A percentile compares a stretch with the other conserved stretches of the same genome.
Conservation (phyloP, 2,329 filamentous ascomycete genomes). For the Pseudogymnoascus sp. region DNA sequence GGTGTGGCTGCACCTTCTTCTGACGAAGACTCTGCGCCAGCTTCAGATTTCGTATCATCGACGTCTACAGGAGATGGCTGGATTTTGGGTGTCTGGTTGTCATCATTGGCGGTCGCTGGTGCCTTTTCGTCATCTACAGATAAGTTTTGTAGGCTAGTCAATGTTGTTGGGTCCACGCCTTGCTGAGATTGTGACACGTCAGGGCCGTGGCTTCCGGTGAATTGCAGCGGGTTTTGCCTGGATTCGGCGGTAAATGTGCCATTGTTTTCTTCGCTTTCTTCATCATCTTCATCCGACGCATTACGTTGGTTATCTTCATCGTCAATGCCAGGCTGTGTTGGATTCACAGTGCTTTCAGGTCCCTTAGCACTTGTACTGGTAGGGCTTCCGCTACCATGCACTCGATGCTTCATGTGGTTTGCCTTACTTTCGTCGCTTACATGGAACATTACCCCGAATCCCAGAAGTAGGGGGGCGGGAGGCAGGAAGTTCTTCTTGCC, state of each 20-base stretch:
- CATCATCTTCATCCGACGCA: slow-evolving; percentile 23
- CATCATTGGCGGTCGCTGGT: not conserved
- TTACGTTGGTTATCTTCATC: slow-evolving; percentile 18
- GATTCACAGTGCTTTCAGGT: not conserved
- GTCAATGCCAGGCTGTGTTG: not conserved
- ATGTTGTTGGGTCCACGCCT: slow-evolving; percentile 25
- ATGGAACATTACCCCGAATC: slow-evolving; percentile 79
- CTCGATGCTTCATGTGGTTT: slow-evolving; percentile 68
- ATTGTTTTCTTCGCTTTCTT: slow-evolving; percentile 23
- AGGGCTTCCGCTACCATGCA: slow-evolving; percentile 33
- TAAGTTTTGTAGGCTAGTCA: slow-evolving; percentile 13
- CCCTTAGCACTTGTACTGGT: not conserved
- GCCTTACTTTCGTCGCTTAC: slow-evolving; percentile 82
- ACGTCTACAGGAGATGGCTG: not conserved
- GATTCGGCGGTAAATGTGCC: slow-evolving; percentile 23
- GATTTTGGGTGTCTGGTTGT: not conserved
- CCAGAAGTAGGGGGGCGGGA: slow-evolving; percentile 78
- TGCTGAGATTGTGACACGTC: slow-evolving; percentile 19
- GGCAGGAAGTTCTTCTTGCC: slow-evolving; percentile 89
- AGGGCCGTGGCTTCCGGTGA: slow-evolving; percentile 9
- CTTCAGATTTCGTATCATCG: slow-evolving; percentile 35
- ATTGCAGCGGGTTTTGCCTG: not conserved
- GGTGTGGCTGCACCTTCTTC: slow-evolving; percentile 25
- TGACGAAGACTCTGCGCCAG: slow-evolving; percentile 15
- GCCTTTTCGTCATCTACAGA: slow-evolving; percentile 14